Evolutionary conservation across 495 filamentous ascomycete species (phyloP), one percentile per base, ranked within the genome.

Genomic region (Monascus purpureus): DNA sequence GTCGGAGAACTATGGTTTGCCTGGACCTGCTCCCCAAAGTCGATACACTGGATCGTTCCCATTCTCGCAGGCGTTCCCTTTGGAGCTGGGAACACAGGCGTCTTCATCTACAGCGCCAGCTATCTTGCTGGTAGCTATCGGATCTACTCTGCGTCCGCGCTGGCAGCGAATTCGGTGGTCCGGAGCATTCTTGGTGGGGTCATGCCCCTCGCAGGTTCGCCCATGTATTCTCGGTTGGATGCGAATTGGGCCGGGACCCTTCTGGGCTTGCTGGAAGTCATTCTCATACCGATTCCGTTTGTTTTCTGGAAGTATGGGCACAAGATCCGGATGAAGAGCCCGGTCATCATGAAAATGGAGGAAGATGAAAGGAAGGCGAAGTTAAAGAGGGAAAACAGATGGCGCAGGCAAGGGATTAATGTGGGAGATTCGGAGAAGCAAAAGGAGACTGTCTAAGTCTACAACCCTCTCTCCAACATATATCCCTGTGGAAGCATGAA

Each of bases 161-260:
- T 90, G 19, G 83, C 82, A 0, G 81, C 81, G 1, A 87, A 88
- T 39, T 65, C 74, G 0, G 75, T 90, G 4, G 57, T 77, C 14
- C 60, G 83, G n/a, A 74, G 63, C 29, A 47, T 70, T 0, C 46
- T 84, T 15, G 84, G 83, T 18, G 83, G 72, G 6, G 67, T 70
- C 0, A 55, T 92, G 27, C 84, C 84, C 2, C 55, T 93, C 1
- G 79, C 78, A 9, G 84, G 78, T 1, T 68, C 76, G 0, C 57
- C 63, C 9, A 77, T 93, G 75, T 93, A 87, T 43, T 40, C 38
- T 1, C 50, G 51, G n/a, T 48, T 92, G 13, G 73, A 74, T 0
- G 70, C 84, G 13, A 76, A 79, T 45, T 86, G 82, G 83, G 75
- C 83, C 0, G 81, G 78, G 1, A 87, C 79, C 0, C 45, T 86